A percentile compares a stretch with the other conserved stretches of the same genome.
Evolutionary conservation across 2,329 filamentous ascomycete genomes (phyloP).

Genomic region (Scytalidium lignicola): DNA sequence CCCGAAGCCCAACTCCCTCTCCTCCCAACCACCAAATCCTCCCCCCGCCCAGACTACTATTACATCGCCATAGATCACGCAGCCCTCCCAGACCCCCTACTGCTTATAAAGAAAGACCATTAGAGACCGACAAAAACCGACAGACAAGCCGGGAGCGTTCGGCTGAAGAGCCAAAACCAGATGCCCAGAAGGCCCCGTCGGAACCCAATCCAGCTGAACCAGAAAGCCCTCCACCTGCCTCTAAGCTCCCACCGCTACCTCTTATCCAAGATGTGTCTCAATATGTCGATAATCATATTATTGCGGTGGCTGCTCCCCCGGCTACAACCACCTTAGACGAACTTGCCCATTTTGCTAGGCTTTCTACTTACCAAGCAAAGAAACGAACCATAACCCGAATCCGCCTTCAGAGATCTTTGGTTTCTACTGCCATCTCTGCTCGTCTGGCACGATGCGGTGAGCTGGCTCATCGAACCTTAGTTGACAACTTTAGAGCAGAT

Average conservation of each 20-base stretch:
- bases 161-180: slow-evolving; percentile 25
- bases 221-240: slow-evolving; percentile 13
- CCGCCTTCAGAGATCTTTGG: slow-evolving; percentile 67
- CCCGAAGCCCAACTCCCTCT: slow-evolving; percentile 51
- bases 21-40: slow-evolving; percentile 47
- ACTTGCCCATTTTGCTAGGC: slow-evolving; percentile 70
- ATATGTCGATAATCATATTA: slow-evolving; percentile 58
- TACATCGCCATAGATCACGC: slow-evolving; percentile 47
- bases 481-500: slow-evolving; percentile 72
- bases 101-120: slow-evolving; percentile 35
- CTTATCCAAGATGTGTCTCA: slow-evolving; percentile 61
- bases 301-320: slow-evolving; percentile 44
- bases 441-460: slow-evolving; percentile 71
- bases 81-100: slow-evolving; percentile 49
- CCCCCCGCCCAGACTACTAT: slow-evolving; percentile 30
- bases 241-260: slow-evolving; percentile 30
- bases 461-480: slow-evolving; percentile 68
- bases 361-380: slow-evolving; percentile 78
- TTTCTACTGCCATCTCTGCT: slow-evolving; percentile 69
- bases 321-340: slow-evolving; percentile 69
- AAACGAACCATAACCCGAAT: slow-evolving; percentile 69
- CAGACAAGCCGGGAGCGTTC: slow-evolving; percentile 13
- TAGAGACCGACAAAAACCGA: slow-evolving; percentile 40
- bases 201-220: slow-evolving; percentile 9
- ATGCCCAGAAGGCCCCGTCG: slow-evolving; percentile 24